Evolutionary conservation across 352 stramenopile genomes (phyloP), one percentile per base, ranked within the genome.

Genomic region (Pythium periplocum): DNA sequence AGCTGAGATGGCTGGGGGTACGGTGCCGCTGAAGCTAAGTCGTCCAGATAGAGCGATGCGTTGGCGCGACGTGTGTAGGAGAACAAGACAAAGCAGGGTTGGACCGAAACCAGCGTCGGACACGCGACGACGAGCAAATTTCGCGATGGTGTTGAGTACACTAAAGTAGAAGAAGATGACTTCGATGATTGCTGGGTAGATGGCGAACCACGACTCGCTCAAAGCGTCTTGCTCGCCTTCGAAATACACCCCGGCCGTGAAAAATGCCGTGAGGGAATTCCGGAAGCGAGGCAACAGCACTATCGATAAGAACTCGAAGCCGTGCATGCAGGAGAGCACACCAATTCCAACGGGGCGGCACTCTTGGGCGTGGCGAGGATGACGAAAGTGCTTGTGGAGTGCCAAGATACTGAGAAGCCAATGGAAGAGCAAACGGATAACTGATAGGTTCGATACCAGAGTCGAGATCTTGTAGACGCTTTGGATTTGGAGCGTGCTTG

Each of bases 401-500:
- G 55, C 51, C 0, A 66, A 1, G 11, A 61, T 58, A 1, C 37
- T 45, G 11, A 66, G 36, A 11, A 71, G 59, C 73, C 73, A 83
- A 0, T 61, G 67, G 2, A 67, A 12, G 0, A 80, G 55, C 39
- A 80, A 33, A 12, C 63, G 7, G 0, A 46, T 57, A 4, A 77
- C 33, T 8, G 70, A 73, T 0, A 61, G 0, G 38, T 80, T 78
- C 2, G 70, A 73, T 36, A 80, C 55, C 8, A 75, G 61, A 7
- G 53, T 67, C 6, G 71, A 53, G 33, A 75, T 46, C 6, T 71
- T 53, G 51, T 83, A 78, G 6, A 52, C 40, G 51, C 54, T 71
- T 4, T 46, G 30, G 8, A 75, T 39, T 0, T 48, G 57, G 9
- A 52, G 46, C 6, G 10, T 43, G 2, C 12, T 1, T 0, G 32